Evolutionary conservation across 352 stramenopile genomes (phyloP).

Genomic region (Phytopythium delawarense): DNA sequence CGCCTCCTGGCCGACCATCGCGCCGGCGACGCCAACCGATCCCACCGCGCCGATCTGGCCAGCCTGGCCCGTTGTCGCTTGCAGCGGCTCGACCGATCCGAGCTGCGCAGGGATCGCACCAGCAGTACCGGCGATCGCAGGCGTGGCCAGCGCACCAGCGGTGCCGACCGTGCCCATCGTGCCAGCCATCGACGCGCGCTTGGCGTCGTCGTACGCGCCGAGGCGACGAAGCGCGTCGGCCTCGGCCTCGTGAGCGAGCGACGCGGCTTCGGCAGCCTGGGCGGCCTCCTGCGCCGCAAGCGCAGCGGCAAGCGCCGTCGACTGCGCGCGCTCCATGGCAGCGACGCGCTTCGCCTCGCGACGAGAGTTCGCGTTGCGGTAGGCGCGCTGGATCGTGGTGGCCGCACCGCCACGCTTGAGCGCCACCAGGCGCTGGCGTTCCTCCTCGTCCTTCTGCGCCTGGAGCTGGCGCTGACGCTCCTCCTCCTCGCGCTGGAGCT

Average conservation of each 20-base stretch:
- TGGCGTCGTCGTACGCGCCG: conserved; percentile 51
- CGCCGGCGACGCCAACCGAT: conserved; percentile 64
- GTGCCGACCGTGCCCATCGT: conserved; percentile 47
- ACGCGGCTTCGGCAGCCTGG: conserved; percentile 64
- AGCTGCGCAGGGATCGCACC: conserved; percentile 52
- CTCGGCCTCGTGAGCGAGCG: conserved; percentile 66
- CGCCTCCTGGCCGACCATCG: conserved; percentile 73
- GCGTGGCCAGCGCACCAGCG: conserved; percentile 49
- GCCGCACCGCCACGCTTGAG: conserved; percentile 54
- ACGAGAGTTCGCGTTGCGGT: conserved; percentile 55
- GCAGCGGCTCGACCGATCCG: conserved; percentile 62
- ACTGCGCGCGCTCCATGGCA: conserved; percentile 63
- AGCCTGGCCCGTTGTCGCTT: conserved; percentile 60
- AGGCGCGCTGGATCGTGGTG: conserved; percentile 62
- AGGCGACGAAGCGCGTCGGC: conserved; percentile 73
- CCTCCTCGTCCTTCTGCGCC: conserved; percentile 54
- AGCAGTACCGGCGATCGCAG: conserved; percentile 46
- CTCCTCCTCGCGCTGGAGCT: conserved; percentile 64
- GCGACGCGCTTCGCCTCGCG: conserved; percentile 70
- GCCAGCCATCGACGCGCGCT: conserved; percentile 28
- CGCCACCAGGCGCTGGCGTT: conserved; percentile 57
- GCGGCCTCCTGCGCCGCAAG: conserved; percentile 74
- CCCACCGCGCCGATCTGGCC: conserved; percentile 75
- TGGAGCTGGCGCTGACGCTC: conserved; percentile 55
- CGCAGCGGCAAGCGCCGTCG: conserved; percentile 65